phyloP scores from a whole-genome alignment of 495 filamentous ascomycete species.

The Neurospora sp. region DNA sequence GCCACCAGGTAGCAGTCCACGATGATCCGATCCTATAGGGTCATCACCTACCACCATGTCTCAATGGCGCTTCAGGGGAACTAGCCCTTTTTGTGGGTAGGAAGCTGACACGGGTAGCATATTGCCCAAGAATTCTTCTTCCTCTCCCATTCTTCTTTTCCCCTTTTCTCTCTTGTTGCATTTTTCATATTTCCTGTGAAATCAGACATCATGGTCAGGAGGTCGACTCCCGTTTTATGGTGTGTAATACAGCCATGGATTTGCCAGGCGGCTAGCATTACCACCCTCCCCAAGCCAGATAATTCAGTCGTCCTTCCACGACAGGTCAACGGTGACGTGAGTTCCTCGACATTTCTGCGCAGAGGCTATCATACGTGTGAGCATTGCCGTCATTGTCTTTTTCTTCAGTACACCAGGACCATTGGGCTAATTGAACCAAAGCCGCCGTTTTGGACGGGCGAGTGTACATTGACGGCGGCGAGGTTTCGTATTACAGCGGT shows the following conservation, averaged over 20 bases:
- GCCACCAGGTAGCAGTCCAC: background rate
- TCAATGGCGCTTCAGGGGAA: background rate
- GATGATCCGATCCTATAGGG: background rate
- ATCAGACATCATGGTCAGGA: background rate
- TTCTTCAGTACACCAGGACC: background rate
- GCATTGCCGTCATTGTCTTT: background rate
- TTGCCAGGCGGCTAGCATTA: background rate
- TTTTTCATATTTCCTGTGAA: background rate
- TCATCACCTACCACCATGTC: background rate
- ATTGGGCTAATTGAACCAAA: background rate
- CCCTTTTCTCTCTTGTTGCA: background rate
- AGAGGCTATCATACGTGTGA: constrained; percentile 18
- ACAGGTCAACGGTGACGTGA: constrained; percentile 12
- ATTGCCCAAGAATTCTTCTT: background rate
- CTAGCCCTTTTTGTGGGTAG: background rate
- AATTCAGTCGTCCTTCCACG: background rate
- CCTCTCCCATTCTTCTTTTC: background rate
- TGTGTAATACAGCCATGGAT: background rate
- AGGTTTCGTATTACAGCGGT: constrained; percentile 10
- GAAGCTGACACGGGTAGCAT: background rate
- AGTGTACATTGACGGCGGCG: constrained; percentile 17
- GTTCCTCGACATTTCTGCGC: constrained; percentile 9
- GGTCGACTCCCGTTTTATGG: background rate
- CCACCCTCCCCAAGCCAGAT: background rate
- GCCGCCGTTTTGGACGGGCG: constrained; percentile 12